Percentiles rank a stretch among this genome's conserved stretches.
Conservation (phyloP, 257 asterid species). For the Gardenia jasminoides region DNA sequence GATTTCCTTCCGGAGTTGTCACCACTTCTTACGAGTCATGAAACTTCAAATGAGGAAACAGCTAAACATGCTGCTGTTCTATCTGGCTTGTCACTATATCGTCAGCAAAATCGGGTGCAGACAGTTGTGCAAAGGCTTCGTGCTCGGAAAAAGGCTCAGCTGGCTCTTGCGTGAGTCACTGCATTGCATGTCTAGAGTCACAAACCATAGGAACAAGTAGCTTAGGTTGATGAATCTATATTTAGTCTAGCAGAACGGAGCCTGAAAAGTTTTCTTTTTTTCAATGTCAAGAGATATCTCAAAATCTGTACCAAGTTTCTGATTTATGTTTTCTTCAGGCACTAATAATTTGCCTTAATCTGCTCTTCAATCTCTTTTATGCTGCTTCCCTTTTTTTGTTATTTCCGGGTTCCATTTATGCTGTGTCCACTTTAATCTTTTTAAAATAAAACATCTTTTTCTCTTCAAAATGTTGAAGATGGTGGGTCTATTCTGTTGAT, state of each 20-base stretch:
- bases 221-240: slow-evolving; percentile 9
- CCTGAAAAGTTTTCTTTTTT: slow-evolving; percentile 1
- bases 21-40: slow-evolving; percentile 57
- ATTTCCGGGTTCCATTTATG: neutral
- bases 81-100: slow-evolving; percentile 75
- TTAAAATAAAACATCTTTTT: neutral
- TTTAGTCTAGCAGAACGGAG: slow-evolving; percentile 1
- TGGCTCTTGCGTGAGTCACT: slow-evolving; percentile 94
- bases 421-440: neutral
- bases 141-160: slow-evolving; percentile 79
- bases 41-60: slow-evolving; percentile 47
- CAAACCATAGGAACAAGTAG: slow-evolving; percentile 27
- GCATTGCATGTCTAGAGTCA: slow-evolving; percentile 46
- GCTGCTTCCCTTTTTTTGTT: neutral
- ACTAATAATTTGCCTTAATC: neutral
- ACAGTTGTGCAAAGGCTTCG: slow-evolving; percentile 91
- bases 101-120: slow-evolving; percentile 88
- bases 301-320: slow-evolving; percentile 3
- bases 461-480: slow-evolving; percentile 8
- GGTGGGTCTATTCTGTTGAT: neutral
- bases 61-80: slow-evolving; percentile 47
- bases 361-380: slow-evolving; percentile 3
- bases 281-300: neutral
- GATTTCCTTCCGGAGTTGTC: slow-evolving; percentile 94
- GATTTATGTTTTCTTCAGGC: neutral